These are phyloP conservation scores for Alternaria triticina DNA, from an alignment of 2,329 filamentous ascomycete species.

Conservation along the genomic window DNA sequence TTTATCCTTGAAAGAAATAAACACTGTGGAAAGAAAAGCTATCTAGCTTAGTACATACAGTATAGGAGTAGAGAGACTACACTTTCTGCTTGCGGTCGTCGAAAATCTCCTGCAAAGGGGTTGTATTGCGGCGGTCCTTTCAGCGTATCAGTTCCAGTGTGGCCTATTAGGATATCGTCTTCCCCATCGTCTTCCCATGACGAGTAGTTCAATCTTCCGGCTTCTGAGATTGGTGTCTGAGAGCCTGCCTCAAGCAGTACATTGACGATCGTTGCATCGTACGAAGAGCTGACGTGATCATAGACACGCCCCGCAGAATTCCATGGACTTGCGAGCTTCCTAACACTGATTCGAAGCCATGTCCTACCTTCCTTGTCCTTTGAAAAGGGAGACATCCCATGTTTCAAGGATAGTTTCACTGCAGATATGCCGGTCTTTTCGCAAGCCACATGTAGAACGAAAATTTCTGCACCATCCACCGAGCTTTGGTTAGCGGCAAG, in stretches of 20 bases:
- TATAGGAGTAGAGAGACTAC: neutral
- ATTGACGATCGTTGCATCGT: neutral
- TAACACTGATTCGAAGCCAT: neutral
- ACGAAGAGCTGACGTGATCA: neutral
- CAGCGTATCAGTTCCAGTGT: neutral
- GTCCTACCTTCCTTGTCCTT: neutral
- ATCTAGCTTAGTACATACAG: neutral
- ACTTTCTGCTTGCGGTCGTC: neutral
- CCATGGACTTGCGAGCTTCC: neutral
- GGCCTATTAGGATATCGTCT: neutral
- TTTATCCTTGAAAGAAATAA: neutral
- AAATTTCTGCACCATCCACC: neutral
- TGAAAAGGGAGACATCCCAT: neutral
- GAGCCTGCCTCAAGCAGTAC: neutral
- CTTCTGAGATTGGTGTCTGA: neutral
- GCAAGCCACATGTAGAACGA: neutral
- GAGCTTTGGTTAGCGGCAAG: neutral
- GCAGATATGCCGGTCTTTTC: neutral
- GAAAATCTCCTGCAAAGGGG: neutral
- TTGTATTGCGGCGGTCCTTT: neutral
- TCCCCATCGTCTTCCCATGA: neutral
- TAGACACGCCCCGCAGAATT: neutral
- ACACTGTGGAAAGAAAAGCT: neutral
- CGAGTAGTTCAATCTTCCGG: neutral
- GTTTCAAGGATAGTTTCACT: neutral